Evolutionary conservation across 805 yeast species (phyloP).

Genomic region (Ogataea zsoltii): DNA sequence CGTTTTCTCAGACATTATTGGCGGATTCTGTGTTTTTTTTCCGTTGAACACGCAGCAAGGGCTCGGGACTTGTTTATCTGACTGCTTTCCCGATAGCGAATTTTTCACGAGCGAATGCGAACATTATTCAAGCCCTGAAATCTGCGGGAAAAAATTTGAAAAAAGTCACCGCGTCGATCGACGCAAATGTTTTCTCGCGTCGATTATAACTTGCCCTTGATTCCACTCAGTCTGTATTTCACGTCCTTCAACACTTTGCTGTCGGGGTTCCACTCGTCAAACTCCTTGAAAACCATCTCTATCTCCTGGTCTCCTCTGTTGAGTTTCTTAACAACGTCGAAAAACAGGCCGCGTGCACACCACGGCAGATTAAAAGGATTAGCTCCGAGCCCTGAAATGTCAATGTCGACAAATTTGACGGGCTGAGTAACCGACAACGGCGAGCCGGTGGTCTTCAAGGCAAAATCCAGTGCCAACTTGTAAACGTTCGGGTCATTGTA

Average conservation of each 20-base stretch:
- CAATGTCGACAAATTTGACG: conserved; percentile 41
- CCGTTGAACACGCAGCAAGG: too few relatives aligned
- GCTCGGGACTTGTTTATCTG: background rate
- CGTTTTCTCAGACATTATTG: conserved; percentile 30
- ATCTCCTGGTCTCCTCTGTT: conserved; percentile 58
- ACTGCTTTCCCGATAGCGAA: background rate
- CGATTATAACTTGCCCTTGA: conserved; percentile 28
- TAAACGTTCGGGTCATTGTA: conserved; percentile 86
- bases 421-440: conserved; percentile 29
- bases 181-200: background rate
- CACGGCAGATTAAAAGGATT: conserved; percentile 91
- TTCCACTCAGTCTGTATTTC: conserved; percentile 53
- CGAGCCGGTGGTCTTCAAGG: conserved; percentile 63
- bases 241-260: conserved; percentile 79
- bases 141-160: too few relatives aligned
- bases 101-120: background rate
- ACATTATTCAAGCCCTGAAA: too few relatives aligned
- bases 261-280: conserved; percentile 86
- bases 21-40: background rate
- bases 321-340: conserved; percentile 42
- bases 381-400: conserved; percentile 62
- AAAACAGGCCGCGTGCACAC: conserved; percentile 83
- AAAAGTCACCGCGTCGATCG: background rate
- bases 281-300: conserved; percentile 60
- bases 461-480: conserved; percentile 71